phyloP scores from a whole-genome alignment of 495 filamentous ascomycete genomes.

The Saxispiralis lemnorum region DNA sequence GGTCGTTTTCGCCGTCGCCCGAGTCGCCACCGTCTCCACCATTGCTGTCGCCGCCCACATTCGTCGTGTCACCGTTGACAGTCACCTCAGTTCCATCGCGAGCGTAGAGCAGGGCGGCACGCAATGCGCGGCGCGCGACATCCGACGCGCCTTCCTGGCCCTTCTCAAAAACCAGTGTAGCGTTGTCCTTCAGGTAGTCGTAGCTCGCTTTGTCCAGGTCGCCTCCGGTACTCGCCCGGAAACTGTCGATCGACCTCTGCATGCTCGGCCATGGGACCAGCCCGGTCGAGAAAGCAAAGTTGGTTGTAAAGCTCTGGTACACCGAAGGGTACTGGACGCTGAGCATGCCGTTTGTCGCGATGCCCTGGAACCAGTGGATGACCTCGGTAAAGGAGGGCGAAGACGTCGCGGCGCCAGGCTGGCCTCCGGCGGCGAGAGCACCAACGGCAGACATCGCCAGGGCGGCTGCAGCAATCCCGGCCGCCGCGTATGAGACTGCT shows the following conservation, averaged over 20 bases:
- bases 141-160: constrained; percentile 23
- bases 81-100: constrained; percentile 34
- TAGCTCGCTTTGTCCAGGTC: constrained; percentile 69
- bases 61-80: constrained; percentile 29
- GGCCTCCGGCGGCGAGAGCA: constrained; percentile 42
- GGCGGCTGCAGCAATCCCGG: constrained; percentile 72
- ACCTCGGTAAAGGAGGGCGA: constrained; percentile 79
- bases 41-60: constrained; percentile 8
- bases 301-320: constrained; percentile 74
- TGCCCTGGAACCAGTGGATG: constrained; percentile 76
- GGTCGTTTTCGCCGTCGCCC: no score
- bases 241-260: constrained; percentile 71
- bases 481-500: constrained; percentile 69
- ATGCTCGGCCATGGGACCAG: constrained; percentile 65
- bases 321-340: constrained; percentile 72
- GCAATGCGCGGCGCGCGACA: constrained; percentile 37
- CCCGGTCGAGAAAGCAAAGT: constrained; percentile 84
- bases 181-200: constrained; percentile 45
- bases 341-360: constrained; percentile 92
- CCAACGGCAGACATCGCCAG: constrained; percentile 57
- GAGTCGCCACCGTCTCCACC: constrained; percentile 15
- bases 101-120: constrained; percentile 31
- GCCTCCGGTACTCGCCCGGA: constrained; percentile 64
- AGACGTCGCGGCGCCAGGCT: constrained; percentile 44
- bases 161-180: constrained; percentile 47